These are phyloP conservation scores for Mariannaea sp. DNA, from an alignment of 2,329 filamentous ascomycete genomes.

Conservation along the genomic window DNA sequence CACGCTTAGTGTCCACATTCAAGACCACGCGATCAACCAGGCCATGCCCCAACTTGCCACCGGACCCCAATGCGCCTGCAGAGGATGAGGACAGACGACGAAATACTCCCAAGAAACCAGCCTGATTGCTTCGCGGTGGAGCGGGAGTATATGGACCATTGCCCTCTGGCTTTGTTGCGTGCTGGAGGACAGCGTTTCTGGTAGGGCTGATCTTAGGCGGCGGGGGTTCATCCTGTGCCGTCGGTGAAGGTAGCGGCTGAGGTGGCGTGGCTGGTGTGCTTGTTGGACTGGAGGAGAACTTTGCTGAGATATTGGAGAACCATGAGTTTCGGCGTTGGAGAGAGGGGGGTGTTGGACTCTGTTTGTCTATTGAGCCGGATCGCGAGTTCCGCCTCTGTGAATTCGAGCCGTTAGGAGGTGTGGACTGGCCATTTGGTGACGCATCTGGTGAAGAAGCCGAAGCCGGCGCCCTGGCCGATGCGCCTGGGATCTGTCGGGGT, in stretches of 20 bases:
- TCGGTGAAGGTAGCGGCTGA: constrained; percentile 36
- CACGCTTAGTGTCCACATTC: constrained; percentile 81
- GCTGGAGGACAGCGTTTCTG: constrained; percentile 64
- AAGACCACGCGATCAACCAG: constrained; percentile 80
- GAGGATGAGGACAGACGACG: constrained; percentile 77
- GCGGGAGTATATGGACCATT: constrained; percentile 73
- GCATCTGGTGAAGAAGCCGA: constrained; percentile 31
- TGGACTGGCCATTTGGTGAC: constrained; percentile 31
- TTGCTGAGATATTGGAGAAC: constrained; percentile 92
- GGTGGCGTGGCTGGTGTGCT: constrained; percentile 40
- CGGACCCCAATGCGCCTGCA: constrained; percentile 39
- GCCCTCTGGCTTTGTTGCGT: constrained; percentile 59
- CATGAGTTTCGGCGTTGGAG: constrained; percentile 74
- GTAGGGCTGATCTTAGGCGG: constrained; percentile 55
- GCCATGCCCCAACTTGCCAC: constrained; percentile 56
- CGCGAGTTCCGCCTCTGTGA: constrained; percentile 38
- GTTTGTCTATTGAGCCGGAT: constrained; percentile 45
- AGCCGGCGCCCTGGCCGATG: constrained; percentile 37
- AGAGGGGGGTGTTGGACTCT: constrained; percentile 40
- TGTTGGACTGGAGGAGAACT: constrained; percentile 67
- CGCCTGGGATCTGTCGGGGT: constrained; percentile 41
- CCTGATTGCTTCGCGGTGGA: constrained; percentile 69
- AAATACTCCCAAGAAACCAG: constrained; percentile 80
- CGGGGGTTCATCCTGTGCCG: constrained; percentile 46
- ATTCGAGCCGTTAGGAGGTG: constrained; percentile 33